Evolutionary conservation across 1,284 basidiomycete species (phyloP), one percentile per base, ranked within the genome.

Genomic region (Cryptococcus floricola): DNA sequence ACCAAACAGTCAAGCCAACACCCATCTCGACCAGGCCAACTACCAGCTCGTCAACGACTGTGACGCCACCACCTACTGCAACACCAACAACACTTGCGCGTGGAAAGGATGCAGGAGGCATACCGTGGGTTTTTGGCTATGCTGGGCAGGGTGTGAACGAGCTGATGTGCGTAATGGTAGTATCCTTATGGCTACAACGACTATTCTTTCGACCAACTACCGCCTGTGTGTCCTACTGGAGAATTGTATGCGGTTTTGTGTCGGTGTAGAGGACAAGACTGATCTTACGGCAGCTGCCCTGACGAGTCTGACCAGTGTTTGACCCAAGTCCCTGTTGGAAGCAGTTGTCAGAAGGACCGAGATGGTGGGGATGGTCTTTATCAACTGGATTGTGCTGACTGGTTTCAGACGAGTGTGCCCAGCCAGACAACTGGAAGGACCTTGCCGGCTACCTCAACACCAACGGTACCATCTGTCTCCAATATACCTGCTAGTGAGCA

Each of bases 401-500:
- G 14, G 41, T 48, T 25, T 13, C 6, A 91, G 90, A 94, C 68
- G 81, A 91, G 76, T 92, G 89, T 66, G 78, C 81, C 64, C 79
- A 79, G 0, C 86, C 88, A 4, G 79, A 83, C 2, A 85, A 91
- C 68, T 83, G 76, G 63, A 76, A 75, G 53, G 81, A 87, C 5
- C 81, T 91, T 19, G 79, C 81, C 14, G 87, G 82, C 23, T 86
- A 85, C 39, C 80, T 85, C 39, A 92, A 92, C 74, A 78, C 84
- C 61, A 88, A 91, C 69, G 90, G 89, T 27, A 84, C 88, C 2
- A 81, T 91, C 31, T 92, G 90, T 70, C 80, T 94, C 52, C 87
- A 89, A 70, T 86, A 85, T 66, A 73, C 81, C 5, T 91, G 89
- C 85, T 84, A 86, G 87, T 90, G 70, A 52, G 87, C 80, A 27